Conservation (phyloP, 108 stramenopile genomes). For the Pelagomonas calceolata region DNA sequence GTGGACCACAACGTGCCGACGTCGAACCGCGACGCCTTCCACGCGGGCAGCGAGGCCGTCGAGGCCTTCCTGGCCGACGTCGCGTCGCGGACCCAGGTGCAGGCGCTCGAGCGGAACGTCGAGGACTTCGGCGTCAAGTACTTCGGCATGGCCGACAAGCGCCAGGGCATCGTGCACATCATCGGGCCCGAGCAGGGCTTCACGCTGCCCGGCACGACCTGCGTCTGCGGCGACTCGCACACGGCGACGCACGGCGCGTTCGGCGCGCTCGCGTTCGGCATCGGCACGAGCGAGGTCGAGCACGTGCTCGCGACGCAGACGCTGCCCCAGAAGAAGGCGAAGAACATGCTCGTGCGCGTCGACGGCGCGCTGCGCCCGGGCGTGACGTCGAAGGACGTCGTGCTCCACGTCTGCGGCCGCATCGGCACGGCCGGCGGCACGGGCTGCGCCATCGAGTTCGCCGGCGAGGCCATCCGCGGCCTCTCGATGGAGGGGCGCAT, state of each 20-base stretch:
- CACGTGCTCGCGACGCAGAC: conserved; percentile 89
- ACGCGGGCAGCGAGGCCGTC: conserved; percentile 37
- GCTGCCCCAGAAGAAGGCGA: conserved; percentile 72
- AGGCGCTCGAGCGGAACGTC: conserved; percentile 69
- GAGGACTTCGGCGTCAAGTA: conserved; percentile 77
- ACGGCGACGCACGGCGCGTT: conserved; percentile 91
- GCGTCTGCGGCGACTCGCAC: conserved; percentile 85
- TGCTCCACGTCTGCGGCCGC: conserved; percentile 73
- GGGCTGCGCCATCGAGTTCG: conserved; percentile 88
- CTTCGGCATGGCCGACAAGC: conserved; percentile 82
- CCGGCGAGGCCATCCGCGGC: conserved; percentile 60
- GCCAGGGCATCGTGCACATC: conserved; percentile 89
- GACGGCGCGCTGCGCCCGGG: conserved; percentile 62
- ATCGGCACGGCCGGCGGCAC: conserved; percentile 93
- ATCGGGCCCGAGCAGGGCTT: conserved; percentile 92
- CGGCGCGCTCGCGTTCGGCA: conserved; percentile 85
- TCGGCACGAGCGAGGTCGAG: conserved; percentile 89
- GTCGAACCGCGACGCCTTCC: conserved; percentile 40
- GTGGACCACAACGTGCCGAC: conserved; percentile 93
- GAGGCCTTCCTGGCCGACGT: conserved; percentile 67
- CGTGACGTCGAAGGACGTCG: conserved; percentile 85
- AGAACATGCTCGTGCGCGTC: conserved; percentile 78
- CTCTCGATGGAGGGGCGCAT: conserved; percentile 80
- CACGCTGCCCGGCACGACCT: conserved; percentile 75
- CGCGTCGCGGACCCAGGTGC: conserved; percentile 65